A percentile compares a stretch with the other conserved stretches of the same genome.
Evolutionary conservation across 176 grass and related monocot genomes (phyloP).

Genomic region (Hyparrhenia diplandra): DNA sequence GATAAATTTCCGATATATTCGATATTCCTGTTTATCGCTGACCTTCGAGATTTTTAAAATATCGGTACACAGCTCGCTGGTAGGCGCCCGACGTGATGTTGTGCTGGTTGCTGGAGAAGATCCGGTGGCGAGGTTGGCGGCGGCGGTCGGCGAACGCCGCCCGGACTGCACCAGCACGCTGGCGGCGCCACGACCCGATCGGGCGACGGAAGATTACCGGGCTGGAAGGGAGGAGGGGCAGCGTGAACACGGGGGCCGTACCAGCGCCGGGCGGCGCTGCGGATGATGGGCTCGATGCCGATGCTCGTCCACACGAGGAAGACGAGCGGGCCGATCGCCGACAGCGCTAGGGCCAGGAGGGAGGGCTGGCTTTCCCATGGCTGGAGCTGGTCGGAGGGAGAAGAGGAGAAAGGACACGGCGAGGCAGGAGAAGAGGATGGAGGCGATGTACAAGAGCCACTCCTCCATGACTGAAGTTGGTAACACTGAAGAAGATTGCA

Average conservation of each 20-base stretch:
- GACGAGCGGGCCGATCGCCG: background rate
- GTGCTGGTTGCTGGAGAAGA: background rate
- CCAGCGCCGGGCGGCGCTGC: background rate
- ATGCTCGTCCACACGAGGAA: background rate
- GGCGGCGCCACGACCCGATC: background rate
- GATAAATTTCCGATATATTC: too few relatives aligned
- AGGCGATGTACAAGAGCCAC: slow-evolving; percentile 3
- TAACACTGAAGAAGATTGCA: background rate
- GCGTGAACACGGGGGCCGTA: slow-evolving; percentile 6
- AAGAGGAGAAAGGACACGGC: background rate
- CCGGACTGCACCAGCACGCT: background rate
- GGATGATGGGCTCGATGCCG: background rate
- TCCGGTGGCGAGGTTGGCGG: background rate
- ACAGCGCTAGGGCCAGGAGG: background rate
- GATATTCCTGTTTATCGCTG: too few relatives aligned
- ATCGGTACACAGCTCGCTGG: too few relatives aligned
- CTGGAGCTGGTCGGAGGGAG: background rate
- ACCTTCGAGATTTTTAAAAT: too few relatives aligned
- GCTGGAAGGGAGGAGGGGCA: background rate
- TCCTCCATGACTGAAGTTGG: background rate
- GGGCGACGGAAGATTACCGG: background rate
- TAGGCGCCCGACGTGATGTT: slow-evolving; percentile 14
- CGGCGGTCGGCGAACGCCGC: background rate
- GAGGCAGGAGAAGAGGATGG: background rate
- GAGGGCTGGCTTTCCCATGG: background rate